Percentiles rank a stretch among this genome's conserved stretches.
Conservation (phyloP, 345 rosid species). For the Salix suchowensis region DNA sequence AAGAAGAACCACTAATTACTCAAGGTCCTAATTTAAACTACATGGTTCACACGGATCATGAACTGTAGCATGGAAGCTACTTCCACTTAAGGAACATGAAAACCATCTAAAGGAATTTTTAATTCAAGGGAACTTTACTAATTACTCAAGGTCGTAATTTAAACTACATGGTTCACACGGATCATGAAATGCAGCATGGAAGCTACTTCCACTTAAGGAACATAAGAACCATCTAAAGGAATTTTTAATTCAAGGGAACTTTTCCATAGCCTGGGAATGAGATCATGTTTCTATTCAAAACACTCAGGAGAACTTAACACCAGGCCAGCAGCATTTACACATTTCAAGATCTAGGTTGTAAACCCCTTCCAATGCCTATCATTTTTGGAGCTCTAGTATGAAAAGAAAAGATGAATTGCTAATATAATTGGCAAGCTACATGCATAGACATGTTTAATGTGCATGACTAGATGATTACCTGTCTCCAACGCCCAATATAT, state of each 20-base stretch:
- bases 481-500: constrained; percentile 97
- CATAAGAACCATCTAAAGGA: not conserved
- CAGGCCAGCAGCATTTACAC: not conserved
- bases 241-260: not conserved
- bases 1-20: not conserved
- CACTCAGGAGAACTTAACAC: not conserved
- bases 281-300: not conserved
- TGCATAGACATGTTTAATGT: not conserved
- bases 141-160: too few species aligned
- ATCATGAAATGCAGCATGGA: not conserved
- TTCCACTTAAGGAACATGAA: not conserved
- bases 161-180: not conserved
- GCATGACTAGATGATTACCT: constrained; percentile 42
- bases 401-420: not conserved
- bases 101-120: not conserved
- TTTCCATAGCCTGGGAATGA: not conserved
- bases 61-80: not conserved
- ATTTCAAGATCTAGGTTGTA: not conserved
- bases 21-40: too few species aligned
- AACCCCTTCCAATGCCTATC: not conserved
- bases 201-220: not conserved
- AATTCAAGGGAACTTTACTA: not conserved
- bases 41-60: not conserved
- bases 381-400: not conserved
- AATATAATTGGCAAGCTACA: not conserved